Evolutionary conservation across 2,329 filamentous ascomycete genomes (phyloP).

Genomic region (Gyromitra esculenta): DNA sequence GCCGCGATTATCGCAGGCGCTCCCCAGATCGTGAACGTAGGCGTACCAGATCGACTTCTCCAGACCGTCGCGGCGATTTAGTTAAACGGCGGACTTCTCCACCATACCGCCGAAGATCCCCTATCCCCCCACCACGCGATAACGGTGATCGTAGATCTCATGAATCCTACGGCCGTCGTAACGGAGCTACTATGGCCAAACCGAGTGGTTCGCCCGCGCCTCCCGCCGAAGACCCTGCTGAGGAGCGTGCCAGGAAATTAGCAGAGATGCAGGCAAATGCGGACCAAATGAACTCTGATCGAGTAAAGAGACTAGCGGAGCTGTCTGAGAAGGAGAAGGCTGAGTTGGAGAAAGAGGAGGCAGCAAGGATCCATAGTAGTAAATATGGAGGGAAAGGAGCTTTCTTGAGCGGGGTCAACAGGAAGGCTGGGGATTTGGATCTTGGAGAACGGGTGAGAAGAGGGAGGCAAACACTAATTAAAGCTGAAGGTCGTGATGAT

Average conservation of each 20-base stretch:
- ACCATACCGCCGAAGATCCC: conserved; percentile 27
- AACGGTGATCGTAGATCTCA: conserved; percentile 58
- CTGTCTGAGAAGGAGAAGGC: conserved; percentile 73
- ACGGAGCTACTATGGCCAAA: neutral
- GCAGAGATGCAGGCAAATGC: conserved; percentile 62
- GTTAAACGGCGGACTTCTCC: conserved; percentile 23
- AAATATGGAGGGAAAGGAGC: conserved; percentile 72
- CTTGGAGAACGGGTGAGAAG: conserved; percentile 62
- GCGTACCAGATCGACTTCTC: conserved; percentile 26
- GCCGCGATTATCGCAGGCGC: conserved; percentile 57
- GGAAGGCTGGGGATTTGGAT: conserved; percentile 64
- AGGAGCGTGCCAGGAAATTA: conserved; percentile 59
- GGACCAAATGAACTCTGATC: conserved; percentile 70
- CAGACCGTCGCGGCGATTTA: conserved; percentile 5
- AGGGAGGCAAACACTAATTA: conserved; percentile 59
- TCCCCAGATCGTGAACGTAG: conserved; percentile 47
- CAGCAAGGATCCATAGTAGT: conserved; percentile 68
- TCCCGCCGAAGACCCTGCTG: conserved; percentile 57
- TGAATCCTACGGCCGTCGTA: conserved; percentile 17
- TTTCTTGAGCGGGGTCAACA: conserved; percentile 72
- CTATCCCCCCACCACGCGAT: conserved; percentile 54
- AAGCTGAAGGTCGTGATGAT: conserved; percentile 42
- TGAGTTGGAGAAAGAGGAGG: conserved; percentile 74
- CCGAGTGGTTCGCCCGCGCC: conserved; percentile 2
- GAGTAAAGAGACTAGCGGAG: conserved; percentile 73